Conservation (phyloP, 1,139 yeast genomes). For the Sugiyamaella novakii region DNA sequence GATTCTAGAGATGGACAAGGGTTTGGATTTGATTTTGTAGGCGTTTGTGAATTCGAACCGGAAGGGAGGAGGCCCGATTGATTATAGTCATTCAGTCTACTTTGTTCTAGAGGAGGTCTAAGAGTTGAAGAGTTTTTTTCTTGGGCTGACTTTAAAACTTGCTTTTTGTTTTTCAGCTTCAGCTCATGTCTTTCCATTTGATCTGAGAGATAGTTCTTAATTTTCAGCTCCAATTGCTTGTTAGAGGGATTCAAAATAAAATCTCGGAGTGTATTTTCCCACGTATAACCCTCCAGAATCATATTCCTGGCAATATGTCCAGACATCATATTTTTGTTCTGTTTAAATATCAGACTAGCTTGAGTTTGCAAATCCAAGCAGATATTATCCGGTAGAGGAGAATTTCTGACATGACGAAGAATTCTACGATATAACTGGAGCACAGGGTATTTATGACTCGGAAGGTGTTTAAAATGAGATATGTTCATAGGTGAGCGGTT, state of each 20-base stretch:
- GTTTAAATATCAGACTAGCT: conserved; percentile 11
- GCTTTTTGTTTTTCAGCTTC: background rate
- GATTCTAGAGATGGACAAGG: conserved; percentile 10
- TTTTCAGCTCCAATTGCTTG: background rate
- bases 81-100: conserved; percentile 17
- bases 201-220: background rate
- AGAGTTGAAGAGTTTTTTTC: conserved; percentile 3
- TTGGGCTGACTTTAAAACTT: too few relatives aligned
- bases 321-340: conserved; percentile 20
- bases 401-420: conserved; percentile 25
- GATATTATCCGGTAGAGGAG: conserved; percentile 18
- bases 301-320: conserved; percentile 25
- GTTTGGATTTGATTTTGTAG: conserved; percentile 7
- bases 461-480: conserved; percentile 27
- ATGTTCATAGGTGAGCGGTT: too few relatives aligned
- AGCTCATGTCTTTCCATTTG: background rate
- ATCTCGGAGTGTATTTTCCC: conserved; percentile 27
- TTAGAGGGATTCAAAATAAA: conserved; percentile 11
- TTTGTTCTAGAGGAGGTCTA: conserved; percentile 5
- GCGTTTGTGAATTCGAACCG: conserved; percentile 3
- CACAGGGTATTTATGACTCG: conserved; percentile 29
- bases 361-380: conserved; percentile 9
- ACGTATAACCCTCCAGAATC: conserved; percentile 26
- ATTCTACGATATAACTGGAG: conserved; percentile 29
- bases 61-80: conserved; percentile 7